Percentiles rank a stretch among this genome's conserved stretches.
Conservation (phyloP, 768 basidiomycete genomes). For the Pleurotus salmoneostramineus region DNA sequence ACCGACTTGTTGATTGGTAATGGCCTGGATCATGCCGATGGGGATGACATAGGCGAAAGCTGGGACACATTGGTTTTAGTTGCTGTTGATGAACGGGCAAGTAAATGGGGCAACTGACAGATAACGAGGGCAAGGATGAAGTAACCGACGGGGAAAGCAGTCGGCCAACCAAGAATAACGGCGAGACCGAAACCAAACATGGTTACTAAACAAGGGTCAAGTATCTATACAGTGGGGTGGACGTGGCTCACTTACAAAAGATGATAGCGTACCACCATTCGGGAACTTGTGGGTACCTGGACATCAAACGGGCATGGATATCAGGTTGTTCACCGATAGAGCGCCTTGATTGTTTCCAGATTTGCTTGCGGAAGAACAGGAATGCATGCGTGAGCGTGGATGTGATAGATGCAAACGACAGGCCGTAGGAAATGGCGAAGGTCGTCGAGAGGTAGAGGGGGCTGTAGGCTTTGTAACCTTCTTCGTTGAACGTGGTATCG, state of each 20-base stretch:
- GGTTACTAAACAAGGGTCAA: constrained; percentile 25
- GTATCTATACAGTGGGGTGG: constrained; percentile 17
- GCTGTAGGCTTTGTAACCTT: constrained; percentile 51
- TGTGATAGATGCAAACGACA: constrained; percentile 79
- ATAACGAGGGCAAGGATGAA: constrained; percentile 71
- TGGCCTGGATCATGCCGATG: constrained; percentile 66
- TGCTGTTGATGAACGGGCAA: too few species aligned
- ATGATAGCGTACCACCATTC: constrained; percentile 82
- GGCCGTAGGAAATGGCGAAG: constrained; percentile 75
- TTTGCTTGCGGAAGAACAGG: constrained; percentile 77
- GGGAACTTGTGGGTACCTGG: constrained; percentile 71
- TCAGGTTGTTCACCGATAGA: constrained; percentile 79
- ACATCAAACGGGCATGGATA: constrained; percentile 85
- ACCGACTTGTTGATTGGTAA: constrained; percentile 57
- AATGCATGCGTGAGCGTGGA: constrained; percentile 68
- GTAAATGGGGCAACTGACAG: constrained; percentile 24
- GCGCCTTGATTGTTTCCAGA: constrained; percentile 66
- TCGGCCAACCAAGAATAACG: constrained; percentile 69
- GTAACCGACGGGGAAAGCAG: constrained; percentile 25
- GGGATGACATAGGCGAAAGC: constrained; percentile 72
- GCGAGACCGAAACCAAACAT: constrained; percentile 72
- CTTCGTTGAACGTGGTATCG: constrained; percentile 51
- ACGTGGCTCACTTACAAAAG: constrained; percentile 40
- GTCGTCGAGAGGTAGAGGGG: constrained; percentile 67
- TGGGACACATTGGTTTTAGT: neutral